These are phyloP conservation scores for Helminthosporium solani DNA, from an alignment of 2,329 filamentous ascomycete species.

Conservation along the genomic window DNA sequence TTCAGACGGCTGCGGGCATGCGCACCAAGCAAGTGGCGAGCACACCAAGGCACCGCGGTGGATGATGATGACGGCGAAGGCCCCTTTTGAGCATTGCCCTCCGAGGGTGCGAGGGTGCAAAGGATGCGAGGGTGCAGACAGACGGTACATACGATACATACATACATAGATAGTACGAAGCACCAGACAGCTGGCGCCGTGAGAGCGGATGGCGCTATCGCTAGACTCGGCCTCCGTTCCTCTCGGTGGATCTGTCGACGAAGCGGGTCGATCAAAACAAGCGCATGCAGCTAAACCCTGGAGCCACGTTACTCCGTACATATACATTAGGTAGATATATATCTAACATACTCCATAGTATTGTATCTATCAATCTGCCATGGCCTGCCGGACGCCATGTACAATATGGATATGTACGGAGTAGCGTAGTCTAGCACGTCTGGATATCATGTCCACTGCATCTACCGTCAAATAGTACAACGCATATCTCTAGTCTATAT, in stretches of 20 bases:
- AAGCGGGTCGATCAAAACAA: conserved; percentile 45
- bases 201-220: conserved; percentile 37
- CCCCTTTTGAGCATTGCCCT: conserved; percentile 28
- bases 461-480: no score
- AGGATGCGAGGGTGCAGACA: no score
- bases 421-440: no score
- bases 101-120: conserved; percentile 30
- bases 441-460: no score
- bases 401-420: no score
- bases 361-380: no score
- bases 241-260: conserved; percentile 40
- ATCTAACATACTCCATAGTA: no score
- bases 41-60: conserved; percentile 3
- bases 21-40: conserved; percentile 23
- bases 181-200: conserved; percentile 31
- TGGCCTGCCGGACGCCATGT: no score
- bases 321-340: no score
- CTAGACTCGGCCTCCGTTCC: conserved; percentile 38
- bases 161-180: no score
- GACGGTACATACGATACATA: no score
- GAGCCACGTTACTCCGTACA: conserved; percentile 39
- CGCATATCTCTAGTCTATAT: no score
- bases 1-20: conserved; percentile 38
- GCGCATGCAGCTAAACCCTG: conserved; percentile 43
- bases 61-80: conserved; percentile 21